Evolutionary conservation across 1,139 yeast genomes (phyloP), one percentile per base, ranked within the genome.

Genomic region (Sugiyamaella novakii): DNA sequence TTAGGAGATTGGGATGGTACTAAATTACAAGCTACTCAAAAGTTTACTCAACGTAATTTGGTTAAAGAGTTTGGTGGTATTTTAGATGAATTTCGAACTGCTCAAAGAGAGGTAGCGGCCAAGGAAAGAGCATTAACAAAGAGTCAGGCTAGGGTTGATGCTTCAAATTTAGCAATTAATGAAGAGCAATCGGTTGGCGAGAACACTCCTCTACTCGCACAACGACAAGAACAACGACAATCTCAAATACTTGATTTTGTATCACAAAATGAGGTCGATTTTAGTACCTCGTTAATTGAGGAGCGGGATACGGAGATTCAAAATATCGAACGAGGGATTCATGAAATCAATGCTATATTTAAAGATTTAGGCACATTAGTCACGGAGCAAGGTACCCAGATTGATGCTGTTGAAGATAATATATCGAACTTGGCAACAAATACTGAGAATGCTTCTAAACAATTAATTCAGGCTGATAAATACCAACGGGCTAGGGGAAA

Each of bases 371-470:
- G 89, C 12, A 77, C 80, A 35, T 69, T 89, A 58, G 94, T 89
- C 1, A 75, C 77, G 47, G 92, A 87, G 62, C 97, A 89, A 64
- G 96, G 96, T 3, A 83, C 79, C 33, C 91, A 86, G 57, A 76
- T 89, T 22, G 95, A 87, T 62, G 79, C 88, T 0, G 81, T 89
- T 14, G 96, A 88, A 61, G 88, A 84, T 52, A 88, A 88, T 64
- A 74, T 89, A 44, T 69, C 81, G 22, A 80, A 77, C 50, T 70
- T 84, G 50, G 80, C 83, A n/a, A 76, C 74, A 19, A 84, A 87
- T 58, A 77, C 88, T 10, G 84, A 82, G 50, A 78, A 76, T 52
- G 96, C 96, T 0, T 76, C 80, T 29, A 75, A 78, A 24, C 94
- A 88, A 61, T 73, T 89, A 50, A 67, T 66, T 8, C 81, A 80